Base-by-base conservation (phyloP, 805 yeast species). In the Ogataea henricii region DNA sequence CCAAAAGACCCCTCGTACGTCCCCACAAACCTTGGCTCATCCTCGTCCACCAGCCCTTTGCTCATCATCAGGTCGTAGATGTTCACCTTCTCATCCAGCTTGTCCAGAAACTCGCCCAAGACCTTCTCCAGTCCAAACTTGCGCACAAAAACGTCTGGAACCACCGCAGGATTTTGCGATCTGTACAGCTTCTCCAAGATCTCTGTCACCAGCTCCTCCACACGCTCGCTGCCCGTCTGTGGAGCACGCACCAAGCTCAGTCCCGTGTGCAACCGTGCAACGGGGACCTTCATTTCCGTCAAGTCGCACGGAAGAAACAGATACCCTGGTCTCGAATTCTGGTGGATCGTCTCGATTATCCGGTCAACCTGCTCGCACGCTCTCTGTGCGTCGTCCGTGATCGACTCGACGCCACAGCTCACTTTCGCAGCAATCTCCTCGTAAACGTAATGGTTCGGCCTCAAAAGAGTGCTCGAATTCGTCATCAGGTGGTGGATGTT, bases 251-350 rank as follows among this genome's bases (percentile, higher is more conserved):
- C 33, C 26, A 75, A 48, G 9, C 53, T 29, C 23, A 66, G 46
- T 6, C 60, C 72, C 5, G 52, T 54, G 6, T 62, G 51, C 34
- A 82, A 67, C 43, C 70, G 65, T 1, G 48, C 38, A n/a, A 68
- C 51, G 8, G 70, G 66, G 51, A 81, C 71, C 14, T 56, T 40
- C 87, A 63, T 82, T 82, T 65, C 69, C 7, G 83, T 74, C 55
- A 87, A 63, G 63, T 90, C 94, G 39, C 78, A 70, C 1, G 97
- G 97, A 40, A 91, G 67, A 62, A 82, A 89, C 39, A 91, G 64
- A 59, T 87, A 89, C 6, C 96, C 97, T 0, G 97, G 97, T 64
- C 88, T 80, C 17, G 84, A 80, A 41, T 77, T 71, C 37, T 64
- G 70, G 62, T 79, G 72, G 40, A 88, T 78, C 18, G 76, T 70